Evolutionary conservation across 1,139 yeast genomes (phyloP).

Genomic region (Geotrichum reessii): DNA sequence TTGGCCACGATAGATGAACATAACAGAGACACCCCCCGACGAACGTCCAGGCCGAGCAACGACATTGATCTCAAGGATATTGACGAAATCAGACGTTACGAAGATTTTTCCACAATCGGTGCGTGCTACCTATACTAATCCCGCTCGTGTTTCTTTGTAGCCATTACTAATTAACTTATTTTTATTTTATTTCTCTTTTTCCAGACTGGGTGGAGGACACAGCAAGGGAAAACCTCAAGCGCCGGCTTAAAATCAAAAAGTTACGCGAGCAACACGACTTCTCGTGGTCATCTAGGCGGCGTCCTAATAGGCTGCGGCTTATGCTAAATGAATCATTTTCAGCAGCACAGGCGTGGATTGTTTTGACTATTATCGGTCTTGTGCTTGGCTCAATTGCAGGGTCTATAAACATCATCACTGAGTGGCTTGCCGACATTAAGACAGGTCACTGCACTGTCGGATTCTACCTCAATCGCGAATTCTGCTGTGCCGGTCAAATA

Average conservation of each 20-base stretch:
- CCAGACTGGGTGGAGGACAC: conserved; percentile 86
- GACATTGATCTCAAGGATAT: conserved; percentile 22
- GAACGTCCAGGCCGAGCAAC: neutral
- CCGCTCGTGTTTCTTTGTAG: neutral
- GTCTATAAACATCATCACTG: conserved; percentile 70
- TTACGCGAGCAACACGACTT: conserved; percentile 13
- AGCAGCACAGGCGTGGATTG: conserved; percentile 66
- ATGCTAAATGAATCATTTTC: conserved; percentile 27
- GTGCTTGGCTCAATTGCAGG: conserved; percentile 81
- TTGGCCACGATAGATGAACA: conserved; percentile 12
- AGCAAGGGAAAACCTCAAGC: conserved; percentile 47
- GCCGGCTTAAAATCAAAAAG: conserved; percentile 29
- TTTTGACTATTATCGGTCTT: conserved; percentile 68
- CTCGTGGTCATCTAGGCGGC: conserved; percentile 5
- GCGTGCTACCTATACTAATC: neutral
- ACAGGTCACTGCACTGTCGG: conserved; percentile 69
- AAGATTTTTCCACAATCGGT: conserved; percentile 34
- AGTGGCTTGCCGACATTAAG: conserved; percentile 75
- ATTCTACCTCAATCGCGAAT: conserved; percentile 64
- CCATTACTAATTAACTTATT: conserved; percentile 35
- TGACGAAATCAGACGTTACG: conserved; percentile 32
- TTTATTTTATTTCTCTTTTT: conserved; percentile 45
- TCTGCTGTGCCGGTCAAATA: conserved; percentile 73
- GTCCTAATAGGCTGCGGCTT: conserved; percentile 17
- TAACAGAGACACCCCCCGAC: neutral